Evolutionary conservation across 1,284 basidiomycete species (phyloP), one percentile per base, ranked within the genome.

Genomic region (Phaffia rhodozyma): DNA sequence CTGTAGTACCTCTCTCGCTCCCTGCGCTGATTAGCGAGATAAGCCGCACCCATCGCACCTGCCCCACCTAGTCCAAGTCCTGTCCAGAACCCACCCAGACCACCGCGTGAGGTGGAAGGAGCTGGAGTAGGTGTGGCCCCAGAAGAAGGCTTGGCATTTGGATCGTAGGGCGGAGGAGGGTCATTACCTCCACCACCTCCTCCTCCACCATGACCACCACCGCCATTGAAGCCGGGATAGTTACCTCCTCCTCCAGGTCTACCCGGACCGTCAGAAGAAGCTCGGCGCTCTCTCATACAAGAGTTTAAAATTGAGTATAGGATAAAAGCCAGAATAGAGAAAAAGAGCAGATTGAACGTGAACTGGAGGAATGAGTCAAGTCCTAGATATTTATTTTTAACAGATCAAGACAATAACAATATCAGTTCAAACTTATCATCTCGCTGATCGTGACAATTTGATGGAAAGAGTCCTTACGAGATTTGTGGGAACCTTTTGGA

Each of bases 251-350:
- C 48, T 60, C 59, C 59, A 23, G 59, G 48, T 9, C 58, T 47
- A 32, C 48, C 50, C 13, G 48, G 11, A 23, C 30, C n/a, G 20
- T 32, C 50, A 5, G 59, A 38, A 7, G 59, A 51, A 16, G 58
- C n/a, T 30, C 55, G 25, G 18, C 59, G 59, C n/a, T 50, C 20
- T 20, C 49, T 34, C 13, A 63, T 51, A 49, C 57, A 63, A 47
- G 62, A 52, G 11, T 21, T 29, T 27, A 58, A 9, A 48, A 63
- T 30, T 11, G 57, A 59, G 38, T 54, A 54, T 23, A 49, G 43
- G 30, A 63, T 63, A 57, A 63, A 58, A 48, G 57, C 62, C 6
- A 59, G 38, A 16, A 60, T 58, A 30, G 25, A 25, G 43, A 58
- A 55, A 18, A 51, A 63, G 47, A 63, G 57, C 30, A 63, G 11